phyloP scores from a whole-genome alignment of 2,329 filamentous ascomycete species.

The Coleophoma cylindrospora region DNA sequence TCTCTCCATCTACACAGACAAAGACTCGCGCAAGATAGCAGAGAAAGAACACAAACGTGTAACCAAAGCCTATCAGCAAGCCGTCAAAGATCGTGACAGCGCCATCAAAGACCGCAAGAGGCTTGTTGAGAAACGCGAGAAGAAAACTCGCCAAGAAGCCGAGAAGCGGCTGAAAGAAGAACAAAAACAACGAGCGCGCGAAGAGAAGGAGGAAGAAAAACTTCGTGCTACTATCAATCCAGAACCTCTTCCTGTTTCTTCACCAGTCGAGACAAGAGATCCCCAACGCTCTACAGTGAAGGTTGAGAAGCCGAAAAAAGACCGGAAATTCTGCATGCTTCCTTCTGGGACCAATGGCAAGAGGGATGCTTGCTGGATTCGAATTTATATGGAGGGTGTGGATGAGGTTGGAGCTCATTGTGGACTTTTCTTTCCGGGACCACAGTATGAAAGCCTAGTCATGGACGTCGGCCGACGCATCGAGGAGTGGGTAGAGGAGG shows the following conservation, averaged over 20 bases:
- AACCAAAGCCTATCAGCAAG: constrained; percentile 60
- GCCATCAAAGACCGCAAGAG: constrained; percentile 59
- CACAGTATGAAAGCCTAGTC: constrained; percentile 73
- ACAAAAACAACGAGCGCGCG: constrained; percentile 25
- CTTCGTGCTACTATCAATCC: constrained; percentile 17
- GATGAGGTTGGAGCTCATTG: constrained; percentile 86
- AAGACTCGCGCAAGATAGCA: constrained; percentile 60
- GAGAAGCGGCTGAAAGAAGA: constrained; percentile 29
- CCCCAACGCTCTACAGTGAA: constrained; percentile 8
- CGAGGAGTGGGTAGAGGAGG: constrained; percentile 64
- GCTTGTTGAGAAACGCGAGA: constrained; percentile 46
- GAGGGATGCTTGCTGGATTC: constrained; percentile 68
- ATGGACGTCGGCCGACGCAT: constrained; percentile 66
- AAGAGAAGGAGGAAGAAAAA: constrained; percentile 22
- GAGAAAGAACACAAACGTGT: constrained; percentile 62
- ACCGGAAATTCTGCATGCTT: constrained; percentile 71
- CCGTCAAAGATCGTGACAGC: constrained; percentile 61
- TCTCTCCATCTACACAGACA: constrained; percentile 53
- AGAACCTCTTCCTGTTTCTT: not conserved
- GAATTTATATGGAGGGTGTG: constrained; percentile 75
- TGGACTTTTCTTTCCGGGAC: constrained; percentile 68
- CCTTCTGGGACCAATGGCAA: constrained; percentile 50
- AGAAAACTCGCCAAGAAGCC: constrained; percentile 33
- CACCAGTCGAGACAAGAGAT: constrained; percentile 5
- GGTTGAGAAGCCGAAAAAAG: constrained; percentile 23